Conservation (phyloP, 2,329 filamentous ascomycete species). For the Penicillium sp. region DNA sequence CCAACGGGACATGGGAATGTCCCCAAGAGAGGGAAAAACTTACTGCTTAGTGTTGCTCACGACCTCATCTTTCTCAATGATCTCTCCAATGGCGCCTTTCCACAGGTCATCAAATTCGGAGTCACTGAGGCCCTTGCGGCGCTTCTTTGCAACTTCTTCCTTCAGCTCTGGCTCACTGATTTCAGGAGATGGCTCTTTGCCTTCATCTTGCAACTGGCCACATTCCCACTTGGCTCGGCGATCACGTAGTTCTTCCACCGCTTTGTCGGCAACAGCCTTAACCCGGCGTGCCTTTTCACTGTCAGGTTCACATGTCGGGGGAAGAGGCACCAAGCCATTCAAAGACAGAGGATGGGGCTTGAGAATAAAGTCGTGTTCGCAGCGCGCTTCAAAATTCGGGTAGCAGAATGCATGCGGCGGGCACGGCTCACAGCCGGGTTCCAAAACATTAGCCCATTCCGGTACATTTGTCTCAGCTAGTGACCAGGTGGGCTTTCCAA, state of each 20-base stretch:
- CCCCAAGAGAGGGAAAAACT: constrained; percentile 38
- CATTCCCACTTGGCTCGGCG: constrained; percentile 89
- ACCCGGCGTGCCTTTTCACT: constrained; percentile 87
- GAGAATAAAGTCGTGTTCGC: constrained; percentile 84
- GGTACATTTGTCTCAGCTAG: constrained; percentile 67
- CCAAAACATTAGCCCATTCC: constrained; percentile 66
- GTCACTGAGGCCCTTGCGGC: constrained; percentile 78
- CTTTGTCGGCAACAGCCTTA: constrained; percentile 82
- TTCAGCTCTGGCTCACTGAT: constrained; percentile 71
- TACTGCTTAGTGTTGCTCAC: constrained; percentile 59
- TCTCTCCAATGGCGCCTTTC: constrained; percentile 52
- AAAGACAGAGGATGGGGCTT: constrained; percentile 81
- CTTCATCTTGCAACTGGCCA: constrained; percentile 68
- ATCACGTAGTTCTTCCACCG: constrained; percentile 81
- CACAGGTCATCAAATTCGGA: constrained; percentile 87
- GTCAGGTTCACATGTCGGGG: constrained; percentile 92
- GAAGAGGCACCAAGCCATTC: constrained; percentile 76
- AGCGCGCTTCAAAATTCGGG: constrained; percentile 71
- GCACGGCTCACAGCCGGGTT: constrained; percentile 86
- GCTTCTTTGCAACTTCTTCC: constrained; percentile 70
- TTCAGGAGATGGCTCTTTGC: constrained; percentile 64
- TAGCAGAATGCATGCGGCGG: constrained; percentile 89
- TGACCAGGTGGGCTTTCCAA: constrained; percentile 65
- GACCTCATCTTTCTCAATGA: constrained; percentile 60
- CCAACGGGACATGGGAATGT: constrained; percentile 14